Evolutionary conservation across 257 asterid genomes (phyloP).

Genomic region (Solanum dulcamara): DNA sequence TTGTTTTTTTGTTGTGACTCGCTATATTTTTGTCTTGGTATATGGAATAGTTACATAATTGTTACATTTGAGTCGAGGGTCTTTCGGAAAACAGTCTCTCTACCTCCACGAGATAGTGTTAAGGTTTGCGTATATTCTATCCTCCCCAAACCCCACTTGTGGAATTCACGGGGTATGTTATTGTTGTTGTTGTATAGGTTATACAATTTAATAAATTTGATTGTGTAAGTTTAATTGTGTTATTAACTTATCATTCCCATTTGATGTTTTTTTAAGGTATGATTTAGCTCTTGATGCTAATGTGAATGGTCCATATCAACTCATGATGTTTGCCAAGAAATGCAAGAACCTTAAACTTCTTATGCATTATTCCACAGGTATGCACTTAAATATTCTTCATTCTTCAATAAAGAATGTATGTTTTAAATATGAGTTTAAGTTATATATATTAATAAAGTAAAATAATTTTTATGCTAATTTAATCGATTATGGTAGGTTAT

Average conservation of each 20-base stretch:
- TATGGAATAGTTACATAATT: no score
- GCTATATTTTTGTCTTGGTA: no score
- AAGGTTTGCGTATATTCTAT: no score
- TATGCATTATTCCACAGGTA: neutral
- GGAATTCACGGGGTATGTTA: no score
- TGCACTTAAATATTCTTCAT: neutral
- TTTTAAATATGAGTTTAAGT: neutral
- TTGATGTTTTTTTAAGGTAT: constrained; percentile 12
- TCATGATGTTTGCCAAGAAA: constrained; percentile 29
- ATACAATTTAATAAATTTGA: neutral
- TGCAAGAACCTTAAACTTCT: constrained; percentile 39
- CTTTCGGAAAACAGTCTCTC: no score
- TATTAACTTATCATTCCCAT: neutral
- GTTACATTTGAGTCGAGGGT: no score
- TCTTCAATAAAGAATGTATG: neutral
- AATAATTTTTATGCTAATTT: neutral
- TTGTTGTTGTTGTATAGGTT: no score
- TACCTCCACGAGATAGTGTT: no score
- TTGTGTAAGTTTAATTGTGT: neutral
- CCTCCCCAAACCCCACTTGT: no score
- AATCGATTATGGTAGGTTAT: neutral
- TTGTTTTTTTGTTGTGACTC: no score
- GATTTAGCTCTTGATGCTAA: constrained; percentile 28
- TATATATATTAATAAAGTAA: neutral
- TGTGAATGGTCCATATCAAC: constrained; percentile 5